Percentiles rank a stretch among this genome's conserved stretches.
These are phyloP conservation scores for Diaporthe longicolla DNA, from an alignment of 2,329 filamentous ascomycete genomes.

Conservation along the genomic window DNA sequence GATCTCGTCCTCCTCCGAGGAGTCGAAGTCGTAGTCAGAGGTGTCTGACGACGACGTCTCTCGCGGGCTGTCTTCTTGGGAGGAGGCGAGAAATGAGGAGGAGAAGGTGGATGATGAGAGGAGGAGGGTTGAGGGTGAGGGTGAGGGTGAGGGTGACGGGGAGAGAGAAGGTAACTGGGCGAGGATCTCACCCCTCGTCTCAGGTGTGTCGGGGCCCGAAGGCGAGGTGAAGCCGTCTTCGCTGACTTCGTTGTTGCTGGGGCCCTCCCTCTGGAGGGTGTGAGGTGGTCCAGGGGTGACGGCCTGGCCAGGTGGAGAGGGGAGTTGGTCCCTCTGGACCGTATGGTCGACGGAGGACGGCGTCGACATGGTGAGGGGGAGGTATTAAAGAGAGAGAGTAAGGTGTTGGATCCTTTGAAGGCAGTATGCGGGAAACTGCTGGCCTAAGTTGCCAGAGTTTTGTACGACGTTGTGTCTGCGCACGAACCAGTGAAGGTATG, in stretches of 20 bases:
- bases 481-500: neutral
- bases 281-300: constrained; percentile 3
- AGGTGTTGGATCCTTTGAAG: neutral
- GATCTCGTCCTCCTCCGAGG: constrained; percentile 6
- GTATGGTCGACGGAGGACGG: constrained; percentile 12
- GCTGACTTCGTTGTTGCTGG: neutral
- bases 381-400: neutral
- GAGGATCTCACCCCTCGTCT: neutral
- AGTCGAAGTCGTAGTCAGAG: constrained; percentile 14
- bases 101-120: neutral
- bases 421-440: neutral
- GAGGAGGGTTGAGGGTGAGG: neutral
- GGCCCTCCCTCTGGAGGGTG: constrained; percentile 7
- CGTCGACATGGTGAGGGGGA: constrained; percentile 3
- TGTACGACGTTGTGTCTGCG: neutral
- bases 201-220: constrained; percentile 6
- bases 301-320: constrained; percentile 1
- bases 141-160: neutral
- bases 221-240: neutral
- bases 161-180: neutral
- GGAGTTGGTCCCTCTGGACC: constrained; percentile 9
- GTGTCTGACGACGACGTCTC: neutral
- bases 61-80: neutral
- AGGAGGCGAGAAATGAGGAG: neutral
- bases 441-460: neutral